These are phyloP conservation scores for Rhynchosporium agropyri DNA, from an alignment of 2,329 filamentous ascomycete genomes.

Conservation along the genomic window DNA sequence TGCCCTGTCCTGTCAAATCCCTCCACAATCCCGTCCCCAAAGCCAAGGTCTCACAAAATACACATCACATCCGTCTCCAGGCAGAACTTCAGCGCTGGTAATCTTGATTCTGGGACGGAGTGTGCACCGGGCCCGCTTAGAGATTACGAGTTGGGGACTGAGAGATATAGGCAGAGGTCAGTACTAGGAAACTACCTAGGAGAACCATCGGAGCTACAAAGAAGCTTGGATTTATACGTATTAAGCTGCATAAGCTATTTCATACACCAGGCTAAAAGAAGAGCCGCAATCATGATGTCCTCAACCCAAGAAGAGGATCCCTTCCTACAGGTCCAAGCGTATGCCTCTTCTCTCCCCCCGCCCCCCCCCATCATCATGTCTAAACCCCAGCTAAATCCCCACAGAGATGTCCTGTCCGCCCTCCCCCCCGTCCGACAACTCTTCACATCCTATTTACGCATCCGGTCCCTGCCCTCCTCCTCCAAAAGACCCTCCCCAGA, in stretches of 20 bases:
- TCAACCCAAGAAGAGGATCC: slow-evolving; percentile 69
- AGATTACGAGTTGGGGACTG: background rate
- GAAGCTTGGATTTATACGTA: background rate
- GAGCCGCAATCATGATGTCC: slow-evolving; percentile 60
- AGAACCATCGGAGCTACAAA: background rate
- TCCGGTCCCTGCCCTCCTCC: slow-evolving; percentile 79
- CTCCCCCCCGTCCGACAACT: slow-evolving; percentile 80
- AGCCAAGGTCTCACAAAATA: background rate
- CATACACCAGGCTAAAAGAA: background rate
- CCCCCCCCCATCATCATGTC: slow-evolving; percentile 15
- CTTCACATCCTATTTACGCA: slow-evolving; percentile 93
- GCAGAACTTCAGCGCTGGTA: background rate
- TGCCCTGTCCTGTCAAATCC: background rate
- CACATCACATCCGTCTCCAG: background rate
- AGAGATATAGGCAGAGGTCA: background rate
- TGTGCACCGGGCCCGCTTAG: background rate
- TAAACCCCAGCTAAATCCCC: slow-evolving; percentile 23
- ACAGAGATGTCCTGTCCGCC: slow-evolving; percentile 84
- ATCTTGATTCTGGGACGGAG: background rate
- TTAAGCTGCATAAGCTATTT: background rate
- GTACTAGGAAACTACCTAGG: background rate
- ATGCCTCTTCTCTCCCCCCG: slow-evolving; percentile 38
- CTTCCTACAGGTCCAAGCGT: slow-evolving; percentile 74
- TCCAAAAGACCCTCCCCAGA: slow-evolving; percentile 66
- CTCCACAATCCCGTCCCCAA: background rate